Percentiles rank a stretch among this genome's conserved stretches.
Conservation (phyloP, 805 yeast genomes). For the Starmerella khaoyaiensis region DNA sequence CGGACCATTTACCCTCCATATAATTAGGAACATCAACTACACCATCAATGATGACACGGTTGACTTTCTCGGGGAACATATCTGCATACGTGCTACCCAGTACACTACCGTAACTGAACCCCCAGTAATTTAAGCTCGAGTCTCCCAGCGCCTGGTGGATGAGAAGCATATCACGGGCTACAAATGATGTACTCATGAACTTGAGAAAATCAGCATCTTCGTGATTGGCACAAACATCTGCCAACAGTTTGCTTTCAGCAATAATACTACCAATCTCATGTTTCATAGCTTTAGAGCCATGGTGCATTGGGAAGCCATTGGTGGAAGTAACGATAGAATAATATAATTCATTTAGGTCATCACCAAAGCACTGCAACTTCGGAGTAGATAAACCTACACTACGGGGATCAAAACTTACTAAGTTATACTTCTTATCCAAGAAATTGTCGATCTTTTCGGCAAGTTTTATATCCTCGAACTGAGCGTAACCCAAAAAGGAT, state of each 20-base stretch:
- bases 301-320: constrained; percentile 9
- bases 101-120: constrained; percentile 21
- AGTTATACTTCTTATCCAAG: constrained; percentile 15
- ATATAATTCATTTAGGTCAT: background rate
- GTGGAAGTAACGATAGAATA: background rate
- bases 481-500: constrained; percentile 1
- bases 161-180: constrained; percentile 21
- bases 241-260: constrained; percentile 10
- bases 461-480: background rate
- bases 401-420: constrained; percentile 22
- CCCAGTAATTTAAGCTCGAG: constrained; percentile 22
- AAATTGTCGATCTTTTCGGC: constrained; percentile 11
- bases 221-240: constrained; percentile 11
- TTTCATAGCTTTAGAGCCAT: background rate
- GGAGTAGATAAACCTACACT: constrained; percentile 20
- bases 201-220: constrained; percentile 10
- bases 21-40: constrained; percentile 18
- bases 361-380: constrained; percentile 12
- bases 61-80: constrained; percentile 19
- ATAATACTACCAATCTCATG: constrained; percentile 13
- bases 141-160: constrained; percentile 21
- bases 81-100: constrained; percentile 22
- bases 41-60: constrained; percentile 20
- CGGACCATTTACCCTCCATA: constrained; percentile 17
- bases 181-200: constrained; percentile 19